Base-by-base conservation (phyloP, 2,329 filamentous ascomycete genomes). In the Cadophora luteo-olivacea region DNA sequence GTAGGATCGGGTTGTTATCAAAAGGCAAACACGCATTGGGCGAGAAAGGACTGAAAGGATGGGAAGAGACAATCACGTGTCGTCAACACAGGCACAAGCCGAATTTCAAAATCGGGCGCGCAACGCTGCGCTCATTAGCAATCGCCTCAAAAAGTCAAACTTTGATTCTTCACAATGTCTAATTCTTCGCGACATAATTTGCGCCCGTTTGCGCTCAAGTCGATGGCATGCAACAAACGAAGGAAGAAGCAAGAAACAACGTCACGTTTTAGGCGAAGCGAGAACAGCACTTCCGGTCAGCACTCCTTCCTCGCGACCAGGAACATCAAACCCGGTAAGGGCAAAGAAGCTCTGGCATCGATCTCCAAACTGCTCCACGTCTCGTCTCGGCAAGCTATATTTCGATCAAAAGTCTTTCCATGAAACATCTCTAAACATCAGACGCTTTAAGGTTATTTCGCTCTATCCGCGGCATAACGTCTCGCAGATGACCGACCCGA, bases 401-500 rank as follows among this genome's bases (percentile, higher is more conserved):
- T 24, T 38, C 54, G 22, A 38, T 57, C 19, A 41, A 41, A 1
- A 25, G 2, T 36, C 36, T 25, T 19, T 60, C 6, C n/a, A 60
- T 38, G 57, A 60, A 60, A 60, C 57, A 45, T 24, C 57, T 41
- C 12, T 45, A 41, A 60, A 25, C 12, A 45, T 60, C 57, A 45
- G 57, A 60, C 36, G 55, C 22, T 25, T 41, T 60, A 60, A 45
- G 33, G 22, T 41, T 41, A 41, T 45, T 60, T 41, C 36, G 33
- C 33, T n/a, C 33, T 22, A 41, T 38, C 33, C 14, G 22, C 12
- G 33, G 57, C 57, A 60, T 60, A 45, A 41, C 9, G 14, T 25
- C 57, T 36, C 57, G 57, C 57, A 60, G 33, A 60, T 60, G 57
- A 60, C 11, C 36, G n/a, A 38, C 57, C 57, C 33, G 29, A 45